Evolutionary conservation across 257 asterid genomes (phyloP).

Genomic region (Plantago elongata): DNA sequence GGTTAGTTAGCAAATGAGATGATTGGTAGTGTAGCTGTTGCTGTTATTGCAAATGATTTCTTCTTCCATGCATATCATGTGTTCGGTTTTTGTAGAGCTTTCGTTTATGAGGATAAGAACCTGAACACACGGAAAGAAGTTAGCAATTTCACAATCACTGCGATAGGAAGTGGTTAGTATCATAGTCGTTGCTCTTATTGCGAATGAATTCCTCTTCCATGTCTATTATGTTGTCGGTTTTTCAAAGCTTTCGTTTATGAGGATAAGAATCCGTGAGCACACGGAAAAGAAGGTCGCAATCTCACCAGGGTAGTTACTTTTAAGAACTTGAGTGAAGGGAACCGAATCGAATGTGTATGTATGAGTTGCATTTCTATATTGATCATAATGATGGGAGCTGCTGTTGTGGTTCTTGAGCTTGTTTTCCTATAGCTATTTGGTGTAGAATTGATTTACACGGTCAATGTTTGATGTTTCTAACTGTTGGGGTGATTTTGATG

Average conservation of each 20-base stretch:
- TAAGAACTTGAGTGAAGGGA: too few relatives aligned
- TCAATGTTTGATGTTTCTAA: conserved; percentile 16
- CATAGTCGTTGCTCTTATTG: not conserved
- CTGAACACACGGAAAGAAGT: not conserved
- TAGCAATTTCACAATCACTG: not conserved
- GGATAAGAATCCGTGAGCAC: not conserved
- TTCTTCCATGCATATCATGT: too few relatives aligned
- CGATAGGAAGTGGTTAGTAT: too few relatives aligned
- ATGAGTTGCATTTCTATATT: too few relatives aligned
- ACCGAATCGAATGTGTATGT: too few relatives aligned
- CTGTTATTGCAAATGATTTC: not conserved
- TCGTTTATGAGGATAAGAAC: too few relatives aligned
- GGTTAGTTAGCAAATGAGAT: too few relatives aligned
- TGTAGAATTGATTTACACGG: not conserved
- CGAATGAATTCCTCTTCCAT: not conserved
- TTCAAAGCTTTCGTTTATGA: not conserved
- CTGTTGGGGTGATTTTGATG: conserved; percentile 23
- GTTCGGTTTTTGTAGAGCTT: too few relatives aligned
- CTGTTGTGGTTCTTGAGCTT: too few relatives aligned
- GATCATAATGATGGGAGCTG: too few relatives aligned
- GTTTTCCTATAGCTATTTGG: not conserved
- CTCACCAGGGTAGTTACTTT: too few relatives aligned
- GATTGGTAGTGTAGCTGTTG: not conserved
- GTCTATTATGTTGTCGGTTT: not conserved
- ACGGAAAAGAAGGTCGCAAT: too few relatives aligned